Conservation (phyloP, 495 filamentous ascomycete genomes). For the Sabuloglossum arenarium region DNA sequence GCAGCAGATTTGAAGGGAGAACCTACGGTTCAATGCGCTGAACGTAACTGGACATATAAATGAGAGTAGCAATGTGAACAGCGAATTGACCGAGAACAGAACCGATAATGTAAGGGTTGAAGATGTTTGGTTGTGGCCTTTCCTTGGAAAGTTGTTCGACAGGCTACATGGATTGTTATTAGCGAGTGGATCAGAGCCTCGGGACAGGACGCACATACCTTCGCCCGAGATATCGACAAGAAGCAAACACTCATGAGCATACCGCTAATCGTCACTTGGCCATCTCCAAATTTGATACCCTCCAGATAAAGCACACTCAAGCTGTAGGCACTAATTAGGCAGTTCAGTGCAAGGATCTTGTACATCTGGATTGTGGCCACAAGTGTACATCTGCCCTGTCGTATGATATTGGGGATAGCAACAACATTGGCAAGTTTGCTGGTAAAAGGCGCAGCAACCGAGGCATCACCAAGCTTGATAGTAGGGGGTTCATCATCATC, state of each 20-base stretch:
- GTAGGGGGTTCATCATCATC: slow-evolving; percentile 82
- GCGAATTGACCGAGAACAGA: slow-evolving; percentile 96
- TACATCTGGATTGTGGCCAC: slow-evolving; percentile 99
- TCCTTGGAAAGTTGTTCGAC: slow-evolving; percentile 94
- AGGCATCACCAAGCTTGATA: slow-evolving; percentile 94
- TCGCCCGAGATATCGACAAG: slow-evolving; percentile 85
- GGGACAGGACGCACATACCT: slow-evolving; percentile 24
- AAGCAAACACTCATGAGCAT: slow-evolving; percentile 99
- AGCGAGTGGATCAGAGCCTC: neutral
- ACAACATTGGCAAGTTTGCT: slow-evolving; percentile 95
- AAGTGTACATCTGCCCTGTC: slow-evolving; percentile 88
- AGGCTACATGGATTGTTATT: slow-evolving; percentile 25
- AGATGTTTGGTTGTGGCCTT: slow-evolving; percentile 94
- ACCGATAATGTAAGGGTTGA: slow-evolving; percentile 97
- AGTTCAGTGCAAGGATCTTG: slow-evolving; percentile 97
- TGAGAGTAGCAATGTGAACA: slow-evolving; percentile 79
- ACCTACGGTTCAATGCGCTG: slow-evolving; percentile 63
- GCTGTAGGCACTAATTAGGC: slow-evolving; percentile 95
- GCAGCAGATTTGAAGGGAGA: neutral
- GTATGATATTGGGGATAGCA: slow-evolving; percentile 94
- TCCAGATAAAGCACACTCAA: slow-evolving; percentile 90
- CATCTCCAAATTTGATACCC: slow-evolving; percentile 98
- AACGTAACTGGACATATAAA: slow-evolving; percentile 85
- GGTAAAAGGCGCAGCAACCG: slow-evolving; percentile 91
- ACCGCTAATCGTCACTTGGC: slow-evolving; percentile 94